A percentile compares a stretch with the other conserved stretches of the same genome.
Conservation (phyloP, 345 rosid species). For the Rhodamnia argentea region DNA sequence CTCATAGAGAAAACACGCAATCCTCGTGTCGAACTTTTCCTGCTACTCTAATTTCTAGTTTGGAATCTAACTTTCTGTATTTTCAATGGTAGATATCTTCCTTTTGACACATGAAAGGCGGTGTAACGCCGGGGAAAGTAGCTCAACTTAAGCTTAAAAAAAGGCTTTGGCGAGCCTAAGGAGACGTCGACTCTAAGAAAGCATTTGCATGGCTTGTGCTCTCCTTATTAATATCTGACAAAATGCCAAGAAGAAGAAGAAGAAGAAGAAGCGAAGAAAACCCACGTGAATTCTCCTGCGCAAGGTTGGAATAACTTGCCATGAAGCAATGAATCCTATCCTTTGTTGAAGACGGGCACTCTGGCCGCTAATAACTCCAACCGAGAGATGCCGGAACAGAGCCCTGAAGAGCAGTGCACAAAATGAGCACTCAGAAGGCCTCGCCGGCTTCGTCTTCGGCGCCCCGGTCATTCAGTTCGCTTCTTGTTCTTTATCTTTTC, state of each 20-base stretch:
- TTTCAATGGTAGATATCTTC: neutral
- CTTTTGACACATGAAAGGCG: neutral
- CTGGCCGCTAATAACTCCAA: neutral
- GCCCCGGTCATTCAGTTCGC: neutral
- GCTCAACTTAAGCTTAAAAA: neutral
- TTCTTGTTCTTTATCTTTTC: neutral
- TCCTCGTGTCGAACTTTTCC: neutral
- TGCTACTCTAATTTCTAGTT: neutral
- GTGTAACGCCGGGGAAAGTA: neutral
- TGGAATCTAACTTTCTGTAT: neutral
- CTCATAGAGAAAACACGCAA: neutral
- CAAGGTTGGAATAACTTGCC: neutral
- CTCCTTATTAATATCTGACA: neutral
- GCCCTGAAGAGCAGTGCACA: neutral
- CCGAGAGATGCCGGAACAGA: neutral
- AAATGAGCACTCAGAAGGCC: neutral
- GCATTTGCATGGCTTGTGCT: neutral
- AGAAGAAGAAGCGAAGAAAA: neutral
- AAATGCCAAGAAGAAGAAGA: neutral
- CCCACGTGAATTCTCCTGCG: neutral
- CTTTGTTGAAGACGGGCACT: neutral
- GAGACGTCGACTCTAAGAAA: neutral
- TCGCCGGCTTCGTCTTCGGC: neutral
- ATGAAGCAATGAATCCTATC: constrained; percentile 6
- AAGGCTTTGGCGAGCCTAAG: neutral